Percentiles rank a stretch among this genome's conserved stretches.
These are phyloP conservation scores for Fusarium nematophilum DNA, from an alignment of 2,329 filamentous ascomycete species.

Conservation along the genomic window DNA sequence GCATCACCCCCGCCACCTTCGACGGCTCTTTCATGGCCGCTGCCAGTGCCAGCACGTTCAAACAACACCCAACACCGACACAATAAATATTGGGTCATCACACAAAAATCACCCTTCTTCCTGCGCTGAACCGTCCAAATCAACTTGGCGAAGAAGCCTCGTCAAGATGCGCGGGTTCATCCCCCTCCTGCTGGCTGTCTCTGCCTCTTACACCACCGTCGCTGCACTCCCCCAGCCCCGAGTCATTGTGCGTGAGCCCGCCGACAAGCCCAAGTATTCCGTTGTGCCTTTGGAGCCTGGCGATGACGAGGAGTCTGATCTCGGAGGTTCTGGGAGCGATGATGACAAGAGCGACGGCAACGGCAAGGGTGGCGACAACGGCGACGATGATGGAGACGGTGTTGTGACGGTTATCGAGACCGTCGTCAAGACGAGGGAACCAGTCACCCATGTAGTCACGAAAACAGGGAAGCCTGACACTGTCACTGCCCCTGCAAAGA, in stretches of 20 bases:
- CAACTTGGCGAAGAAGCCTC: constrained; percentile 23
- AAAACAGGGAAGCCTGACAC: constrained; percentile 43
- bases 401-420: constrained; percentile 51
- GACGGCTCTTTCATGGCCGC: constrained; percentile 21
- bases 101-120: neutral
- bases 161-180: constrained; percentile 48
- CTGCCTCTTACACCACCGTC: constrained; percentile 41
- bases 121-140: neutral
- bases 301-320: constrained; percentile 38
- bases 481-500: constrained; percentile 41
- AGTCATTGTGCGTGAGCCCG: constrained; percentile 38
- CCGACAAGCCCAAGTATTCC: constrained; percentile 50
- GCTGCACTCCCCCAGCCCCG: constrained; percentile 45
- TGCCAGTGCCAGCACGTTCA: constrained; percentile 29
- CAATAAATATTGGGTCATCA: neutral
- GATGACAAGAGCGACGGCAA: constrained; percentile 25
- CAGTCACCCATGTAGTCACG: constrained; percentile 44
- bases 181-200: constrained; percentile 46
- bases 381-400: constrained; percentile 29
- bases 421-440: constrained; percentile 44
- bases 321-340: constrained; percentile 36
- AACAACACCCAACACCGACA: neutral
- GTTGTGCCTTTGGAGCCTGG: constrained; percentile 54
- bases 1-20: neutral
- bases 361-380: constrained; percentile 22